Evolutionary conservation across 495 filamentous ascomycete species (phyloP), one percentile per base, ranked within the genome.

Genomic region (Xylaria cubensis): DNA sequence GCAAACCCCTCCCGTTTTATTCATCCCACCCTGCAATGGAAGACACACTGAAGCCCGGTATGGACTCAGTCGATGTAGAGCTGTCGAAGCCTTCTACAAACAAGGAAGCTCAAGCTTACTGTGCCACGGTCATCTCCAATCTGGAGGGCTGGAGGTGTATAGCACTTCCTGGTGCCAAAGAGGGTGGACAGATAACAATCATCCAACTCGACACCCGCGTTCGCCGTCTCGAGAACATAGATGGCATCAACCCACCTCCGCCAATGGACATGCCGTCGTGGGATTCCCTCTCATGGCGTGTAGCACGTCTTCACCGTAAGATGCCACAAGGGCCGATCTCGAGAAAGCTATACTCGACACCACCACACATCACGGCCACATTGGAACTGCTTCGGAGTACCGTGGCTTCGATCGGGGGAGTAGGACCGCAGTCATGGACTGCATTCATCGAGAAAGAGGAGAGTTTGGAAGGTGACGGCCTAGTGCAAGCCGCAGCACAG

Each of bases 241-340:
- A 15, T 9, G 24, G 39, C 39, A 67, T 78, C 65, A 64, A 67
- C 24, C 71, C 76, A n/a, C 76, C 74, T 24, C 73, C 74, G 12
- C 76, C 76, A 2, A 72, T 75, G 66, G 46, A 70, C 12, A 64
- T 70, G 4, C 46, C 62, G 13, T 74, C 74, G 6, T 76, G 74
- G 76, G 76, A 78, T 36, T 74, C 74, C 19, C 73, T 78, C 6
- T 70, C 69, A 17, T 76, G 71, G 73, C 76, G 76, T 24, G 74
- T 75, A 24, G 74, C 74, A n/a, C 74, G 76, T 53, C 63, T 76
- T 21, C 62, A 73, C 36, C 72, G 70, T 12, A 51, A 46, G 42
- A 36, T 59, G 21, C 41, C 32, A 4, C 50, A 19, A 21, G n/a
- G 4, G 21, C 7, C 24, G 24, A 17, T 62, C 8, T 36, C 10